Evolutionary conservation across 1,284 basidiomycete species (phyloP).

Genomic region (Wolfiporia cocos): DNA sequence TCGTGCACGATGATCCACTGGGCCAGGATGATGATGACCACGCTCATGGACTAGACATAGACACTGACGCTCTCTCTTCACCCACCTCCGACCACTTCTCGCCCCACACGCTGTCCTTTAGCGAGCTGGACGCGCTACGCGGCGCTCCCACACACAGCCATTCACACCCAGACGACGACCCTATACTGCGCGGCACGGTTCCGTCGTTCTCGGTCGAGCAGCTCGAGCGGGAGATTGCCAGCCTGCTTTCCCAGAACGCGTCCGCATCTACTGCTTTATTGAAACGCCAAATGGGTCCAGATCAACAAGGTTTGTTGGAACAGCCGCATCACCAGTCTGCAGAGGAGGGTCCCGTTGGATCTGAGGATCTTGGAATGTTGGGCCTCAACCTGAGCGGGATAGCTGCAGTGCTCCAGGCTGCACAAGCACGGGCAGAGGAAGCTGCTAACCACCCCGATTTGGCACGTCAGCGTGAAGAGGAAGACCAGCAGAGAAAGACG

Average conservation of each 20-base stretch:
- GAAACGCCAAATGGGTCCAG: slow-evolving; percentile 43
- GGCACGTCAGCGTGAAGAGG: slow-evolving; percentile 34
- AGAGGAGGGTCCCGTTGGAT: not conserved
- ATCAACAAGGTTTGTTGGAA: slow-evolving; percentile 4
- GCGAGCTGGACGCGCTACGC: slow-evolving; percentile 26
- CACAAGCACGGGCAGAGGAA: slow-evolving; percentile 53
- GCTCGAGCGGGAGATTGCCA: slow-evolving; percentile 69
- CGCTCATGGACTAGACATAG: slow-evolving; percentile 10
- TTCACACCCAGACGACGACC: slow-evolving; percentile 12
- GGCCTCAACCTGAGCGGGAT: slow-evolving; percentile 54
- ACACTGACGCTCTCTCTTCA: slow-evolving; percentile 6
- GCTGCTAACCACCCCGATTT: slow-evolving; percentile 36
- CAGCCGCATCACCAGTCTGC: slow-evolving; percentile 6
- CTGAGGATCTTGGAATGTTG: slow-evolving; percentile 13
- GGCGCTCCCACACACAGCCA: slow-evolving; percentile 6
- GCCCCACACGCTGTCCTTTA: slow-evolving; percentile 16
- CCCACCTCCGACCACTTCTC: slow-evolving; percentile 19
- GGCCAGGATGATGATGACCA: slow-evolving; percentile 33
- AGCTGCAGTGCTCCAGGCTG: slow-evolving; percentile 69
- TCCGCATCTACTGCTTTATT: slow-evolving; percentile 57
- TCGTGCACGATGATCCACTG: slow-evolving; percentile 69
- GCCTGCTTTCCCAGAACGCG: slow-evolving; percentile 62
- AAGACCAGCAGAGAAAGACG: slow-evolving; percentile 46
- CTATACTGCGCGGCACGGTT: too few species aligned
- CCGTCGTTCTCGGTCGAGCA: slow-evolving; percentile 54